Evolutionary conservation across 2,329 filamentous ascomycete genomes (phyloP).

Genomic region (Hypoxylon sp.): DNA sequence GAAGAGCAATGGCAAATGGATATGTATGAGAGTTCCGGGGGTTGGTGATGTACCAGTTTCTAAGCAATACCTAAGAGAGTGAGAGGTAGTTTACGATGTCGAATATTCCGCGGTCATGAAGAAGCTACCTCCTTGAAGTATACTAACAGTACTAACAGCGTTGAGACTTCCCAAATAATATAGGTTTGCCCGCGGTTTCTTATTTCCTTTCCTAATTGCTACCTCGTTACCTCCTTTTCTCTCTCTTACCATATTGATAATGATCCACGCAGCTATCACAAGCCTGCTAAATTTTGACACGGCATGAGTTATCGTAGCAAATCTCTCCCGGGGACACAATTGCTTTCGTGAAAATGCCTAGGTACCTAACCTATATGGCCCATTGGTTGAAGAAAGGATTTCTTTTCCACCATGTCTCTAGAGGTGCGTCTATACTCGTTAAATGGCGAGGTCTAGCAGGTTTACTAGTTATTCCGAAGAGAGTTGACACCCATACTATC

Average conservation of each 20-base stretch:
- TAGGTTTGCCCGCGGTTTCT: not conserved
- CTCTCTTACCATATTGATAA: not conserved
- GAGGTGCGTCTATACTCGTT: conserved; percentile 52
- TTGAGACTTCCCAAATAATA: not conserved
- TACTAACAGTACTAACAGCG: not conserved
- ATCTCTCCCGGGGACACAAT: too few species aligned
- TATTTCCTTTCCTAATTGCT: not conserved
- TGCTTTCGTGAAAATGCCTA: too few species aligned
- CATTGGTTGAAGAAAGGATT: conserved; percentile 59
- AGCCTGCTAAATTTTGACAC: not conserved
- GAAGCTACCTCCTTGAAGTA: not conserved
- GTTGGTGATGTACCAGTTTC: not conserved
- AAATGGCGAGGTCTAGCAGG: not conserved
- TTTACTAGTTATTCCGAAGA: conserved; percentile 45
- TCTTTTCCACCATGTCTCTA: conserved; percentile 66
- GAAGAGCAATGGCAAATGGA: not conserved
- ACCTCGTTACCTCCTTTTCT: not conserved
- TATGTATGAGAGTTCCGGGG: not conserved
- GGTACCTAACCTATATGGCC: too few species aligned
- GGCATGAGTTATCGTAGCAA: not conserved
- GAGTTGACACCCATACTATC: conserved; percentile 69
- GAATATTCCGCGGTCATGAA: not conserved
- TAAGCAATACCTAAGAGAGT: not conserved
- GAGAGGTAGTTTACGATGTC: not conserved
- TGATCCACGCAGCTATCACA: not conserved